Base-by-base conservation (phyloP, 768 basidiomycete species). In the Tricholoma sp. region DNA sequence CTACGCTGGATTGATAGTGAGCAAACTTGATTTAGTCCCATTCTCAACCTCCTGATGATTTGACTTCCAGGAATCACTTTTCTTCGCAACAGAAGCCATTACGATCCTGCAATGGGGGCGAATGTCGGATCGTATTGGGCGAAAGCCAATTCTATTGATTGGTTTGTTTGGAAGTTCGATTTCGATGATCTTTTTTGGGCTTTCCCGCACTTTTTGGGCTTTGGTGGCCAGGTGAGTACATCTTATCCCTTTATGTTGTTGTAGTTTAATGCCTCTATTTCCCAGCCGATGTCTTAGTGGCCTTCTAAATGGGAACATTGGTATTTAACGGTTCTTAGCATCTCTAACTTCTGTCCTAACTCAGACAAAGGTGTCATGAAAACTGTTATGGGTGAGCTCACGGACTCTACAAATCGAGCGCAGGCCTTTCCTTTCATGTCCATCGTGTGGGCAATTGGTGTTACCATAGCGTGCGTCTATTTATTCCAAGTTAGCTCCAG, bases 71-170 rank as follows among this genome's bases (percentile, higher is more conserved):
- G 81, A 88, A 77, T 91, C 89, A 0, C 63, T 88, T 10, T 91
- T 89, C 71, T 91, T 84, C 59, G 74, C 86, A 7, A 83, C 86
- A 0, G 85, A 91, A 70, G 86, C 89, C 0, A 66, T 82, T 50
- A 88, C 86, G 1, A 82, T 89, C 29, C 71, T 91, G 6, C 82
- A 88, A 56, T 91, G 89, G 88, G 84, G 85, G 64, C 80, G 85
- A 18, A 51, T 85, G 9, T 89, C 88, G 8, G 89, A 91, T 60
- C 75, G 76, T 43, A 68, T 91, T 47, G 89, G 89, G 18, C 83
- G 89, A 46, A 88, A 85, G 60, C 89, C 89, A 0, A 80, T 91
- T 19, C 81, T 91, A 59, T 72, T 91, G 54, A 75, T 66, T 0
- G 89, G 89, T 1, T 69, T 91, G 1, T 68, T 80, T 22, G 89